Conservation (phyloP, 2,329 filamentous ascomycete species). For the Xylaria sp. region DNA sequence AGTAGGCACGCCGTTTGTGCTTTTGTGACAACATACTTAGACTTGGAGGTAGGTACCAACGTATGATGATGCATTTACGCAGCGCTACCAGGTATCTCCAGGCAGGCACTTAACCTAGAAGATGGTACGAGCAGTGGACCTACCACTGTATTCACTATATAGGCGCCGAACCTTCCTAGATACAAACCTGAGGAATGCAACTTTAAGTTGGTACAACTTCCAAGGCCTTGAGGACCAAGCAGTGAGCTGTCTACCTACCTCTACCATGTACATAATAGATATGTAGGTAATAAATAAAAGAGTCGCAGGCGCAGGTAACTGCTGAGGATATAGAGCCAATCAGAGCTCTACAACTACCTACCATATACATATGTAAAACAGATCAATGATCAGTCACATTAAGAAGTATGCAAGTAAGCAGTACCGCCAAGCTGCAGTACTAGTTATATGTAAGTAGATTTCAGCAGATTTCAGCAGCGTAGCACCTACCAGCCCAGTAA, state of each 20-base stretch:
- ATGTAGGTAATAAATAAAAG: not conserved
- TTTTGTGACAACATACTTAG: not conserved
- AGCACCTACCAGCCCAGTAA: not conserved
- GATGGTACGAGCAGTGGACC: not conserved
- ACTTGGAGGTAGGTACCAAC: not conserved
- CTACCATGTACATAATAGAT: not conserved
- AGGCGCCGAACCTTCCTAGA: not conserved
- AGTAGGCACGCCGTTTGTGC: not conserved
- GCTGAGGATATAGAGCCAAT: constrained; percentile 16
- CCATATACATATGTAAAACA: too few relatives aligned
- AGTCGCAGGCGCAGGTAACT: not conserved
- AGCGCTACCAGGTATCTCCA: not conserved
- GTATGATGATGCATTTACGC: not conserved
- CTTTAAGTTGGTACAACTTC: too few relatives aligned
- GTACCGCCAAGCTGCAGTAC: not conserved
- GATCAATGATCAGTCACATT: constrained; percentile 1
- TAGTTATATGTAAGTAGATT: too few relatives aligned
- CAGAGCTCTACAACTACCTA: constrained; percentile 9
- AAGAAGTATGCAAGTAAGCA: not conserved
- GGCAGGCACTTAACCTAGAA: not conserved
- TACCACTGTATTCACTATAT: not conserved
- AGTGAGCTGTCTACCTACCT: not conserved
- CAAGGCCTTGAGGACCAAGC: too few relatives aligned
- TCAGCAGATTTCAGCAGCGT: not conserved
- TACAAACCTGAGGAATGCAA: not conserved